Percentiles rank a stretch among this genome's conserved stretches.
These are phyloP conservation scores for Moesziomyces sp. DNA, from an alignment of 1,284 basidiomycete genomes.

Conservation along the genomic window DNA sequence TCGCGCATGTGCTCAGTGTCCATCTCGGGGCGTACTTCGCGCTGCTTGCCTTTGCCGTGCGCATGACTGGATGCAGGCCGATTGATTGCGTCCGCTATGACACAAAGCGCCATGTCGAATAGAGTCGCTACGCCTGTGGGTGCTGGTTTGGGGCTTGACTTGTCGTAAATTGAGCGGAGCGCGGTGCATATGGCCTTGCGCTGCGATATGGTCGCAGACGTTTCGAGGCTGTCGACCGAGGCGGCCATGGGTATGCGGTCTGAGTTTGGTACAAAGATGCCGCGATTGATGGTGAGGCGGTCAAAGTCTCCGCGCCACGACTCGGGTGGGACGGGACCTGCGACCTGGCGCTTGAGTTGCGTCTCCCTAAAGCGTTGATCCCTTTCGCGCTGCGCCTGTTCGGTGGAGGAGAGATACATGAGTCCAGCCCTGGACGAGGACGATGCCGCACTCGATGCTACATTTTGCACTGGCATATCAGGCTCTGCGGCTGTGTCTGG, in stretches of 20 bases:
- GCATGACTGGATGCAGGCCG: background rate
- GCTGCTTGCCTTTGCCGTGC: background rate
- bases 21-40: background rate
- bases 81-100: constrained; percentile 33
- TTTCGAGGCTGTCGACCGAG: background rate
- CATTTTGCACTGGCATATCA: background rate
- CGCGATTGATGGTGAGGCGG: constrained; percentile 22
- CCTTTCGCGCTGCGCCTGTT: constrained; percentile 26
- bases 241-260: background rate
- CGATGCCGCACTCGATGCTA: background rate
- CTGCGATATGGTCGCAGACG: background rate
- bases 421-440: constrained; percentile 37
- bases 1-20: constrained; percentile 3
- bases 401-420: constrained; percentile 27
- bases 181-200: constrained; percentile 12
- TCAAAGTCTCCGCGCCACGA: constrained; percentile 48
- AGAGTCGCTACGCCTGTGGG: background rate
- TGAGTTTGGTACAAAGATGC: background rate
- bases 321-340: constrained; percentile 44
- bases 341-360: constrained; percentile 39
- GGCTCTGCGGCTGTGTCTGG: background rate
- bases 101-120: constrained; percentile 34
- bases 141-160: background rate
- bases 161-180: constrained; percentile 10
- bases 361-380: constrained; percentile 18